Percentiles rank a stretch among this genome's conserved stretches.
Evolutionary conservation across 768 basidiomycete species (phyloP).

Genomic region (Agrocybe praecox): DNA sequence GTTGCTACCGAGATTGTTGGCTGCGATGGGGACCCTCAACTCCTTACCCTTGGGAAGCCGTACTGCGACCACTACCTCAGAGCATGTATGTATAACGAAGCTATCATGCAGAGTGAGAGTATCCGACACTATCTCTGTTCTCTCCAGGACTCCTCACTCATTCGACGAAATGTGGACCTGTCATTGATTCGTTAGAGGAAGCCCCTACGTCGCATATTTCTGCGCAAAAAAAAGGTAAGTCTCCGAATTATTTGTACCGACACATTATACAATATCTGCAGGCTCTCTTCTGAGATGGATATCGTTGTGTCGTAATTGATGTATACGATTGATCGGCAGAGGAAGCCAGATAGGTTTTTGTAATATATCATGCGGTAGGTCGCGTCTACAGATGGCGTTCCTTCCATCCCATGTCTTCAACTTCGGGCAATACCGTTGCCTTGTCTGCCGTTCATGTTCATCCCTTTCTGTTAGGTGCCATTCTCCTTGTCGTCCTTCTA

Average conservation of each 20-base stretch:
- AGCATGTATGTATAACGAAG: constrained; percentile 22
- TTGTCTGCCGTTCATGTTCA: no score
- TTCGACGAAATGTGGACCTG: constrained; percentile 23
- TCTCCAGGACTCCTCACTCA: constrained; percentile 19
- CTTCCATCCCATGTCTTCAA: no score
- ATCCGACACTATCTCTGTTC: constrained; percentile 14
- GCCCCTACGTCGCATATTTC: constrained; percentile 15
- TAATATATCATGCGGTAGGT: no score
- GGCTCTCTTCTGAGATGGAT: constrained; percentile 39
- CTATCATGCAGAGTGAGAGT: not conserved
- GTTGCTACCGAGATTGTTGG: constrained; percentile 18
- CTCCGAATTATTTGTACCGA: not conserved
- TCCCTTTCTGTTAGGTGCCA: no score
- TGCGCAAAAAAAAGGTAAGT: constrained; percentile 14
- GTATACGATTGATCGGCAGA: not conserved
- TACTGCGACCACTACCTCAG: constrained; percentile 28
- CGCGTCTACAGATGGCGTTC: no score
- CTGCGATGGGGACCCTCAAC: constrained; percentile 2
- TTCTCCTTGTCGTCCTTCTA: no score
- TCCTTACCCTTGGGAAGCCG: constrained; percentile 22
- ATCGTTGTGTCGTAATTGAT: constrained; percentile 32
- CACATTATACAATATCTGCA: constrained; percentile 7
- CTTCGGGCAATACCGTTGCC: no score
- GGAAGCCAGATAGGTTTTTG: not conserved
- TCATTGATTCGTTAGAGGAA: constrained; percentile 15